Base-by-base conservation (phyloP, 768 basidiomycete genomes). In the Pleurotus tuoliensis region DNA sequence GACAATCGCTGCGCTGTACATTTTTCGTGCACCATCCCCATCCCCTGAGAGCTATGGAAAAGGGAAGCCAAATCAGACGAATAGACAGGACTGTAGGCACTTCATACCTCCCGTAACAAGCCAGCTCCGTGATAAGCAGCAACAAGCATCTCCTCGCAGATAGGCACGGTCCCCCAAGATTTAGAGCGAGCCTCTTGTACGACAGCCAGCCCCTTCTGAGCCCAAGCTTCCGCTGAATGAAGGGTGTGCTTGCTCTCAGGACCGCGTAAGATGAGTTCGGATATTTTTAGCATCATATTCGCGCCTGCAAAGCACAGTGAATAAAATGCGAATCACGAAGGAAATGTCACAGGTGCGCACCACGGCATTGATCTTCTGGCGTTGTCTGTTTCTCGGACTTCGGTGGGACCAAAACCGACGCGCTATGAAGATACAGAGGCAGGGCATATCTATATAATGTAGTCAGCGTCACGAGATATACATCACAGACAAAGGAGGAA, bases 381-480 rank as follows among this genome's bases (percentile, higher is more conserved):
- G 72, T 60, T n/a, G 52, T 38, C 2, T 70, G 61, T 11, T 66
- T 65, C 56, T 67, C 63, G 1, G 75, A 72, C n/a, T 74, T 55
- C 1, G 75, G 73, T 3, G 82, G 83, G 13, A 87, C 72, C 46
- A 89, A 75, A 18, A 88, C 69, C 0, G 82, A 80, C 45, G 86
- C 76, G 6, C 86, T 84, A 58, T 85, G 84, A 8, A 87, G 71
- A 66, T 88, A 88, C 4, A 89, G 74, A 2, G 81, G 79, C 16
- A 58, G 13, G 0, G 88, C 86, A 60, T 79, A 84, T 20, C 87
- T 89, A 24, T 7, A 15, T 39, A 3, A 47, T 16, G 24, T 24
- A 15, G 47, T 65, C 39, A 64, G 45, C 6, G 54, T 20, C 12
- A 3, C 41, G 13, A 11, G 1, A 24, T 25, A 46, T 16, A 24